These are phyloP conservation scores for Auricularia cornea DNA, from an alignment of 768 basidiomycete species.

Conservation along the genomic window DNA sequence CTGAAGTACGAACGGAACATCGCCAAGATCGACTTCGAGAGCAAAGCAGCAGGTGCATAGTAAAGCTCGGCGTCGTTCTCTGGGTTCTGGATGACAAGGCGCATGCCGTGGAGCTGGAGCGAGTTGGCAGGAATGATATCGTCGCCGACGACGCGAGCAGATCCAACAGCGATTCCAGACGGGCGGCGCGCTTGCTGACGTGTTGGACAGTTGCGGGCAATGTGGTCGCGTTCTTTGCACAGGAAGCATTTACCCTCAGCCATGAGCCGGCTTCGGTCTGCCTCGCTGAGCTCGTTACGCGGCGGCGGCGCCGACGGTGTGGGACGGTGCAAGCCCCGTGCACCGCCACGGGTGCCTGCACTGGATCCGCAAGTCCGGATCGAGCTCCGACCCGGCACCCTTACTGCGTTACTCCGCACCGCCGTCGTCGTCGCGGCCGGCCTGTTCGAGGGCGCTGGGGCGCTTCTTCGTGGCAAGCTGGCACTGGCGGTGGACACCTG, in stretches of 20 bases:
- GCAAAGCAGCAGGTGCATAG: background rate
- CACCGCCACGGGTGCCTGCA: background rate
- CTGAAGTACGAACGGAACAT: background rate
- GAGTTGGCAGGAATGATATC: background rate
- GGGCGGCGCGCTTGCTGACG: constrained; percentile 6
- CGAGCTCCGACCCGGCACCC: too few relatives aligned
- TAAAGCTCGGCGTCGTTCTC: background rate
- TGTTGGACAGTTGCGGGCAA: constrained; percentile 22
- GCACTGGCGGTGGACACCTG: background rate
- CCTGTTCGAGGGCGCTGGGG: too few relatives aligned
- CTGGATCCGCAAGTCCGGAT: too few relatives aligned
- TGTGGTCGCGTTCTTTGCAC: constrained; percentile 22
- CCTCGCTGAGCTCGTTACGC: background rate
- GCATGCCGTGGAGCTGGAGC: background rate
- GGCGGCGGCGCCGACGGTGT: too few relatives aligned
- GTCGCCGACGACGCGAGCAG: background rate
- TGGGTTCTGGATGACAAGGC: background rate
- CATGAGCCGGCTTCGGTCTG: too few relatives aligned
- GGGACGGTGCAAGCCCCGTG: too few relatives aligned
- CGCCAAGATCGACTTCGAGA: background rate
- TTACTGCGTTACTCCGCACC: too few relatives aligned
- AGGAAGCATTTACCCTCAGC: constrained; percentile 24
- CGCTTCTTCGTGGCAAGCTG: too few relatives aligned
- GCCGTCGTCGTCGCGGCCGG: too few relatives aligned
- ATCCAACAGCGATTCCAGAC: background rate